These are phyloP conservation scores for Ampelocalamus luodianensis DNA, from an alignment of 176 grass and related monocot species.

Conservation along the genomic window DNA sequence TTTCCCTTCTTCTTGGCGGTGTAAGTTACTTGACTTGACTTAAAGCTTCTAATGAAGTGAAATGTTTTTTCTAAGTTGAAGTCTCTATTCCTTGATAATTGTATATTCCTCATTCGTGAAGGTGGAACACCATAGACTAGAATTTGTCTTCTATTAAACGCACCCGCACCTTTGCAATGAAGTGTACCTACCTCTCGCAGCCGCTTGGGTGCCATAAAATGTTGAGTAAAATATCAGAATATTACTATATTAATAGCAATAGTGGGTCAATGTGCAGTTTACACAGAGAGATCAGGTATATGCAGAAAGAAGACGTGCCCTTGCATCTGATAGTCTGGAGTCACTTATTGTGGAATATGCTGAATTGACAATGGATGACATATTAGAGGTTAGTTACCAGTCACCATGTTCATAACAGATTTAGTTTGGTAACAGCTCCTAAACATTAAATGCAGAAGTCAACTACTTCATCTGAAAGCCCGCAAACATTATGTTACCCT, in stretches of 20 bases:
- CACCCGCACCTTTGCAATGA: not conserved
- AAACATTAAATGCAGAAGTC: not conserved
- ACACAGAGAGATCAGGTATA: conserved; percentile 77
- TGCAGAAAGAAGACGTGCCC: conserved; percentile 84
- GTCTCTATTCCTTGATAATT: conserved; percentile 24
- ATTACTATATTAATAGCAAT: not conserved
- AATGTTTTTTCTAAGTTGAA: conserved; percentile 30
- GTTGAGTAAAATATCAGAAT: conserved; percentile 12
- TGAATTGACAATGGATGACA: conserved; percentile 98
- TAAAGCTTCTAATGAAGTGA: conserved; percentile 28
- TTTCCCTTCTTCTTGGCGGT: not conserved
- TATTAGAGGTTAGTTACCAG: conserved; percentile 71
- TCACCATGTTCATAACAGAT: conserved; percentile 11
- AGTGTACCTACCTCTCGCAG: conserved; percentile 27
- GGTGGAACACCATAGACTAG: conserved; percentile 5
- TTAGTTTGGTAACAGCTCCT: not conserved
- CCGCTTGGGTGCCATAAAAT: conserved; percentile 11
- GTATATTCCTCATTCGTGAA: conserved; percentile 27
- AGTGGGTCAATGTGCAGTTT: conserved; percentile 6
- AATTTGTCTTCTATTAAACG: not conserved
- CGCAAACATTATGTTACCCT: conserved; percentile 26
- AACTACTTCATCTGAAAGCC: conserved; percentile 10
- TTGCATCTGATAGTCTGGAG: conserved; percentile 78
- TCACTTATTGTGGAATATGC: conserved; percentile 92
- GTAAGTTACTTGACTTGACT: not conserved